phyloP scores from a whole-genome alignment of 768 basidiomycete species.

The Phallus indusiatus region DNA sequence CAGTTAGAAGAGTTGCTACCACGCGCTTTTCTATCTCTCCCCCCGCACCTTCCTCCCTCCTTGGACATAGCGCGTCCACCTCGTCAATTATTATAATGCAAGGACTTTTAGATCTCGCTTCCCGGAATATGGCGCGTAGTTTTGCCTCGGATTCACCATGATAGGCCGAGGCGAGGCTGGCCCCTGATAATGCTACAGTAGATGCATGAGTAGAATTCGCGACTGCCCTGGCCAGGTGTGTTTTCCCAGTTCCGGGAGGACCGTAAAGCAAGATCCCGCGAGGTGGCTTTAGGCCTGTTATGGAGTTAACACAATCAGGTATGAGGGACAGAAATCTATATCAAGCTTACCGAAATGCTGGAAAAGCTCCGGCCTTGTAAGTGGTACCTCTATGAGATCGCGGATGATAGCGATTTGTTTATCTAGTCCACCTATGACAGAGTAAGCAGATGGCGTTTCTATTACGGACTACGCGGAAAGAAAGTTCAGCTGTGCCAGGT shows the following conservation, averaged over 20 bases:
- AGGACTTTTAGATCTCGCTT: conserved; percentile 72
- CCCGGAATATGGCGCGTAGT: conserved; percentile 80
- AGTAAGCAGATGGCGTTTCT: conserved; percentile 41
- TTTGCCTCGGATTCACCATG: conserved; percentile 95
- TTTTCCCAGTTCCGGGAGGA: conserved; percentile 97
- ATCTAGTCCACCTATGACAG: conserved; percentile 77
- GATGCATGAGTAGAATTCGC: conserved; percentile 78
- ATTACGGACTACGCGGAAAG: not conserved
- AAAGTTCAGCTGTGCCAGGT: not conserved
- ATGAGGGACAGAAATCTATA: conserved; percentile 14
- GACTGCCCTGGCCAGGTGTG: conserved; percentile 90
- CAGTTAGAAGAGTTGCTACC: conserved; percentile 87
- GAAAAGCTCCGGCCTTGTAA: conserved; percentile 76
- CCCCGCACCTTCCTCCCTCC: conserved; percentile 79
- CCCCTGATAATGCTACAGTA: conserved; percentile 91
- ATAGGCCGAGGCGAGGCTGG: conserved; percentile 89
- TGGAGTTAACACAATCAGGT: not conserved
- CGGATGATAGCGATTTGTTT: conserved; percentile 82
- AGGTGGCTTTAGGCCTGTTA: conserved; percentile 82
- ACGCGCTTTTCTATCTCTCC: conserved; percentile 96
- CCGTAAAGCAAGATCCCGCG: conserved; percentile 91
- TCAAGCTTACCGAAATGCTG: conserved; percentile 52
- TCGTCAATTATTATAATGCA: conserved; percentile 95
- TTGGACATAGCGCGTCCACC: conserved; percentile 89
- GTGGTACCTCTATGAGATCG: conserved; percentile 77